Base-by-base conservation (phyloP, 2,329 filamentous ascomycete species). In the Epichloe sylvatica region DNA sequence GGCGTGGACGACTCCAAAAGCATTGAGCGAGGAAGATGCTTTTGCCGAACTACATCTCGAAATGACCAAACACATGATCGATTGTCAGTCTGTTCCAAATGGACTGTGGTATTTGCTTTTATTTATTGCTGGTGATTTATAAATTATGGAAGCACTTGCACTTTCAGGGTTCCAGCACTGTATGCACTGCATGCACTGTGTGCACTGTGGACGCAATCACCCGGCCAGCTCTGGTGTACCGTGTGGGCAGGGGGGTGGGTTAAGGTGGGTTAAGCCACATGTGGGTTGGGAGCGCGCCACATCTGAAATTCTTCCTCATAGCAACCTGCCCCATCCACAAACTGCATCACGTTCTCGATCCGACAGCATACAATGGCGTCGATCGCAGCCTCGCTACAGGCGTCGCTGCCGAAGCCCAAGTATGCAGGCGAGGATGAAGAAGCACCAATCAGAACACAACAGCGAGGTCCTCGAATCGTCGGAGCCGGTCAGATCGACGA, bases 341-440 rank as follows among this genome's bases (percentile, higher is more conserved):
- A 47, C 46, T 52, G 54, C 56, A 53, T 55, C 47, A 56, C 52
- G 51, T 52, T 19, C 56, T 57, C 53, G 51, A 49, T 41, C 40
- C 46, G 49, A 44, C 48, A 42, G 13, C 21, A 40, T 37, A 45
- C 55, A 46, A 86, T 86, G 81, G 71, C 81, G 52, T 82, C 81
- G 52, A 74, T 86, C 61, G 77, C 76, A 56, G 75, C 80, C 52
- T 86, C 87, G 51, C 76, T 97, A 41, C 81, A 87, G 55, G 80
- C 81, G 62, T 82, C 86, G 51, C 75, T 97, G 41, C 91, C 91
- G 3, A 90, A 90, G 64, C 90, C 91, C 15, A 91, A 86, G 69
- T 94, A 96, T 63, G 87, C 83, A 4, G 89, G 86, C 57, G 87
- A 94, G 63, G 83, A 94, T 63, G 90, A 96, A 64, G 86, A 94